Evolutionary conservation across 495 filamentous ascomycete species (phyloP), one percentile per base, ranked within the genome.

Genomic region (Penicillium argentinense): DNA sequence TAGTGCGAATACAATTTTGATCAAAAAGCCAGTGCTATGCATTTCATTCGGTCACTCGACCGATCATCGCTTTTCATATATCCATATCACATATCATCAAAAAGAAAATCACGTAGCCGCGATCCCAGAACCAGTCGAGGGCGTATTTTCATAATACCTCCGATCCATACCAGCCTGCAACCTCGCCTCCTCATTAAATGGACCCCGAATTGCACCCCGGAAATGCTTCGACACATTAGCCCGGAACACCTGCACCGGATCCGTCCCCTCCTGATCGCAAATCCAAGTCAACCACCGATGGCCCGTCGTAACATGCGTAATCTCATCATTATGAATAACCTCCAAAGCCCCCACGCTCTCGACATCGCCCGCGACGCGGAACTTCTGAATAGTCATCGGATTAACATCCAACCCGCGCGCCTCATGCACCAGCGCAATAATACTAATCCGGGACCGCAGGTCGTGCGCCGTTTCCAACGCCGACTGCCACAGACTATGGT

Each of bases 271-370:
- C 30, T 79, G 63, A 9, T 64, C 58, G 45, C 75, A 79, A 14
- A 79, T 77, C 75, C 75, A 79, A 3, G 67, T 71, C 17, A 79
- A 49, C 75, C 75, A 79, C 9, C 75, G 54, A 38, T 79, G 74
- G 9, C 75, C 75, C 5, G 75, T 79, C 0, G 75, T 77, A n/a
- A 79, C 75, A 42, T 79, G 75, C 0, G 75, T 79, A 23, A 79
- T 77, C 38, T 79, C 75, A 34, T 79, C 75, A 21, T 77, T 76
- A 13, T 79, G 75, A 16, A 79, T 79, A 3, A 79, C 49, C 33
- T 70, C 72, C 38, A 79, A 51, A 2, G 58, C 53, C 22, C 66
- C 53, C 13, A 77, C 74, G 18, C 74, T 79, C 34, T 75, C 72
- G 5, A 12, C 42, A 27, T 79, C 75, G 12, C 57, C 55, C 0